Evolutionary conservation across 345 rosid genomes (phyloP), one percentile per base, ranked within the genome.

Genomic region (Arabis alpina): DNA sequence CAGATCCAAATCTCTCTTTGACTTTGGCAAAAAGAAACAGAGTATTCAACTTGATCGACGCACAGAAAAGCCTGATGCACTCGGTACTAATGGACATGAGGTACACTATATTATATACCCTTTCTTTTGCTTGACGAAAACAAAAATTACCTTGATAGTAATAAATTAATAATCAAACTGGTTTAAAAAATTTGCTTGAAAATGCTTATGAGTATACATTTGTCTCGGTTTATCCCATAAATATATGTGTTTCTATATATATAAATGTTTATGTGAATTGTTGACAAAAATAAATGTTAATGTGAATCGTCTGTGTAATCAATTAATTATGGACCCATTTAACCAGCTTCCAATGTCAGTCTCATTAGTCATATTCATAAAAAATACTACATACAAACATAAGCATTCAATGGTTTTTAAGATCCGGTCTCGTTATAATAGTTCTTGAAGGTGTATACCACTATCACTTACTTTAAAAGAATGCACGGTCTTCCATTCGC

Each of bases 1-100:
- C 64, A 86, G 99, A 80, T 89, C 98, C 62, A 92, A 88, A 77
- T 94, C 99, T 79, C 60, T 91, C 73, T 91, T 88, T 79, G 86
- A 88, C 84, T 91, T 84, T 45, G 97, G 99, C 23, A 91, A 88
- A 80, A 87, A 76, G 66, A 72, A n/a, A 48, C 49, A 42, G 2
- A 45, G 52, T 6, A 13, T 57, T 25, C 11, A 74, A 44, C 84
- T 70, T 44, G 41, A 64, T 25, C 64, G 77, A 72, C 91, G 78
- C 9, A 8, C 82, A 11, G 91, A 89, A 47, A 87, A 85, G 2
- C 97, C 96, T 3, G 97, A 91, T 51, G 84, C 93, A 0, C 90
- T 88, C 10, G 83, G 90, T 27, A 83, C 87, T 61, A 91, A 84
- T 77, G 83, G 97, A 30, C 91, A 92, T 56, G 91, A 92, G 91